These are phyloP conservation scores for Cephaloascus fragrans DNA, from an alignment of 805 yeast species.

Conservation along the genomic window DNA sequence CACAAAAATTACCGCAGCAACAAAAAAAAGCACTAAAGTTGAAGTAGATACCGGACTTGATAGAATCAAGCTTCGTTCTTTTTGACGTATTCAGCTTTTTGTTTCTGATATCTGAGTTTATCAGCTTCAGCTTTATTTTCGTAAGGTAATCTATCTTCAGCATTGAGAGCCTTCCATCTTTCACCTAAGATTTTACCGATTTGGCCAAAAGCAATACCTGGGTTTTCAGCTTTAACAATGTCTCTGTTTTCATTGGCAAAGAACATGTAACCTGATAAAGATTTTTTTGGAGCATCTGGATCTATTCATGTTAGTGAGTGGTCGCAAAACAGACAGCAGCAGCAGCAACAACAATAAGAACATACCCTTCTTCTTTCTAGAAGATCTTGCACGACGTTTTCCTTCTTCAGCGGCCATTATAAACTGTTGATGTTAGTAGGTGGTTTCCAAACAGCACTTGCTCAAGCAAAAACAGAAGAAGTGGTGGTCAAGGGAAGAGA, in stretches of 20 bases:
- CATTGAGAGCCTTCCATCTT: conserved; percentile 85
- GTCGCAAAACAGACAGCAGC: not conserved
- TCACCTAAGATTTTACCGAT: conserved; percentile 94
- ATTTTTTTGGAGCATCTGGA: conserved; percentile 99
- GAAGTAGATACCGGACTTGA: not conserved
- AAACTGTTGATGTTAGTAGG: not conserved
- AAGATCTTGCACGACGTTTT: conserved; percentile 17
- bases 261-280: conserved; percentile 97
- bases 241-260: conserved; percentile 98
- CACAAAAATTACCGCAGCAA: not conserved
- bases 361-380: conserved; percentile 33
- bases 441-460: not conserved
- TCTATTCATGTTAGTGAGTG: conserved; percentile 24
- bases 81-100: conserved; percentile 77
- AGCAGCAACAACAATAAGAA: not conserved
- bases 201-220: conserved; percentile 92
- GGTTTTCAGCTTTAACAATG: conserved; percentile 89
- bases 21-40: no score
- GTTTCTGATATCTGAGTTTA: conserved; percentile 95
- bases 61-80: conserved; percentile 11
- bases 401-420: conserved; percentile 24
- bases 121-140: conserved; percentile 91
- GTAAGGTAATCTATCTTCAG: conserved; percentile 81
- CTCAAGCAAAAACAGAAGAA: not conserved
- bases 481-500: no score